These are phyloP conservation scores for Wickerhamiella sorbophila DNA, from an alignment of 805 yeast genomes.

Conservation along the genomic window DNA sequence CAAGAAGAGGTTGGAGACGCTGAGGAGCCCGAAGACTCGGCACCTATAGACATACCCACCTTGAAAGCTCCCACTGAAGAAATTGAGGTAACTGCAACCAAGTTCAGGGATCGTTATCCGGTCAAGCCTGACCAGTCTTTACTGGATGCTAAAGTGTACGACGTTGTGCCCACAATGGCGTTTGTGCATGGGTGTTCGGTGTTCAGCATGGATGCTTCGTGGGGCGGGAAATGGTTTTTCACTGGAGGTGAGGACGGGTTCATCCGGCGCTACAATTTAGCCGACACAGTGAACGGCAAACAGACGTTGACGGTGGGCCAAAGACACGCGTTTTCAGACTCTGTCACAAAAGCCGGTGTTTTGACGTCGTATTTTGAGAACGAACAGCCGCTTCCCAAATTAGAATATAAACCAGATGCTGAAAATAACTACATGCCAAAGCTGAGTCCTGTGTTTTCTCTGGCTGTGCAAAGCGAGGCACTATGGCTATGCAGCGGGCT, in stretches of 20 bases:
- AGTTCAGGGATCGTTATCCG: conserved; percentile 13
- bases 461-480: conserved; percentile 73
- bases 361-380: conserved; percentile 86
- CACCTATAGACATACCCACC: too few species aligned
- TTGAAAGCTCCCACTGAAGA: conserved; percentile 11
- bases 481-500: conserved; percentile 77
- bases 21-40: too few species aligned
- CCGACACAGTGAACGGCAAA: conserved; percentile 74
- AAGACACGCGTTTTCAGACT: conserved; percentile 74
- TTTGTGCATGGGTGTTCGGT: conserved; percentile 70
- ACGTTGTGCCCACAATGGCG: conserved; percentile 74
- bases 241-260: conserved; percentile 96
- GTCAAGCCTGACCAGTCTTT: conserved; percentile 31
- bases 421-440: conserved; percentile 27
- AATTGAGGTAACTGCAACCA: conserved; percentile 15
- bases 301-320: conserved; percentile 82
- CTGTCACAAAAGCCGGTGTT: conserved; percentile 74
- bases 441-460: conserved; percentile 72
- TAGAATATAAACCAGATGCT: conserved; percentile 28
- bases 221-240: conserved; percentile 73
- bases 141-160: conserved; percentile 40
- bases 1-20: conserved; percentile 9
- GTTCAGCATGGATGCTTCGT: conserved; percentile 61
- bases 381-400: conserved; percentile 60
- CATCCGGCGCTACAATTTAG: conserved; percentile 77